These are phyloP conservation scores for Globisporangium emineosum DNA, from an alignment of 352 stramenopile genomes.

Conservation along the genomic window DNA sequence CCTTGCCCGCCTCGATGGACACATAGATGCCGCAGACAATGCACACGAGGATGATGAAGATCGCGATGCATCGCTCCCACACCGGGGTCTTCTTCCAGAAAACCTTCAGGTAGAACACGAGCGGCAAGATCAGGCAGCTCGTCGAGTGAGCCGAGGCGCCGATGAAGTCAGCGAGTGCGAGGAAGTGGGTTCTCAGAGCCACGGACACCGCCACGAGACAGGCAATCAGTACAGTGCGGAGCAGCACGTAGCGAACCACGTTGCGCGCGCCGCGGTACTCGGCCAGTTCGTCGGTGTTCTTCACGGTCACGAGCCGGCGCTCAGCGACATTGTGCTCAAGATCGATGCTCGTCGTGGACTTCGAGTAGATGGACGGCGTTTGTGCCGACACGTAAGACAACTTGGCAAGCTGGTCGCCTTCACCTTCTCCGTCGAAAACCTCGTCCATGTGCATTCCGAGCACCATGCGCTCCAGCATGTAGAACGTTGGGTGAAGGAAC, in stretches of 20 bases:
- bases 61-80: slow-evolving; percentile 18
- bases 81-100: slow-evolving; percentile 21
- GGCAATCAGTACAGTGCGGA: slow-evolving; percentile 22
- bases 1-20: slow-evolving; percentile 18
- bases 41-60: slow-evolving; percentile 26
- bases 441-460: slow-evolving; percentile 37
- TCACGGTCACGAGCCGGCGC: slow-evolving; percentile 2
- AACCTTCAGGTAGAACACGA: slow-evolving; percentile 37
- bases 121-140: slow-evolving; percentile 32
- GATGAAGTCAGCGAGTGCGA: slow-evolving; percentile 28
- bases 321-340: slow-evolving; percentile 14
- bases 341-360: slow-evolving; percentile 17
- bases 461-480: slow-evolving; percentile 42
- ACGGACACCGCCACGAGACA: slow-evolving; percentile 22
- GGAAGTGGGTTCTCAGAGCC: slow-evolving; percentile 18
- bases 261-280: slow-evolving; percentile 22
- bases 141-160: slow-evolving; percentile 24
- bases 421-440: not conserved
- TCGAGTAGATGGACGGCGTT: slow-evolving; percentile 20
- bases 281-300: slow-evolving; percentile 11
- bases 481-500: slow-evolving; percentile 48
- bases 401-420: slow-evolving; percentile 5
- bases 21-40: slow-evolving; percentile 25
- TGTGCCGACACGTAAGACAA: slow-evolving; percentile 11
- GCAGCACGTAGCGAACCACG: slow-evolving; percentile 20